Base-by-base conservation (phyloP, 345 rosid species). In the Nephelium lappaceum region DNA sequence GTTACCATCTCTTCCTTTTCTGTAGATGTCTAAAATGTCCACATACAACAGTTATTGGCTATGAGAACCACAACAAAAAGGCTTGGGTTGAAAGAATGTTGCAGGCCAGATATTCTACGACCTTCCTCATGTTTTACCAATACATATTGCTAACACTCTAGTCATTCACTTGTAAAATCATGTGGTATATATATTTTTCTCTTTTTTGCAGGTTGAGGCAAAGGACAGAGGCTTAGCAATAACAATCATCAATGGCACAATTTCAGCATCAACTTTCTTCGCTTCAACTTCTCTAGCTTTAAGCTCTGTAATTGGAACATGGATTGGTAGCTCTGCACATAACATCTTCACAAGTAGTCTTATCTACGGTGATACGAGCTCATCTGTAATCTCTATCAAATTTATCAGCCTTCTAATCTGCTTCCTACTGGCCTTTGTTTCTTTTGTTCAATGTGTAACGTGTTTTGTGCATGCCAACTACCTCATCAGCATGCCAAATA, bases 51-150 rank as follows among this genome's bases (percentile, higher is more conserved):
- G 69, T 79, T 61, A 78, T 87, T 72, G 88, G 91, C 81, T 80
- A 64, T 47, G 88, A 88, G 79, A 82, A 82, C 79, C 72, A 82
- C 76, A 66, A 41, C 81, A 81, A 31, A 76, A 78, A 66, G 25
- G 82, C 77, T 45, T 84, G 92, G 92, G 86, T 84, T 55, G 77
- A 71, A 64, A 87, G 65, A 23, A 69, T 85, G 75, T 70, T 86
- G 85, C 85, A 85, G 87, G 85, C 74, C 55, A 81, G 60, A 21
- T 51, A 31, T 27, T 42, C 19, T 65, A 43, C 14, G 11, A 53
- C 19, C 25, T 19, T 9, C 21, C 36, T 27, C 9, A 67, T 5
- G 18, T 14, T 0, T 15, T 42, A 69, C 6, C 49, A 53, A 19
- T 2, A 42, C 14, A 23, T 45, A 41, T 43, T 38, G 55, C 11